Evolutionary conservation across 2,329 filamentous ascomycete genomes (phyloP).

Genomic region (Colletotrichum eleusines): DNA sequence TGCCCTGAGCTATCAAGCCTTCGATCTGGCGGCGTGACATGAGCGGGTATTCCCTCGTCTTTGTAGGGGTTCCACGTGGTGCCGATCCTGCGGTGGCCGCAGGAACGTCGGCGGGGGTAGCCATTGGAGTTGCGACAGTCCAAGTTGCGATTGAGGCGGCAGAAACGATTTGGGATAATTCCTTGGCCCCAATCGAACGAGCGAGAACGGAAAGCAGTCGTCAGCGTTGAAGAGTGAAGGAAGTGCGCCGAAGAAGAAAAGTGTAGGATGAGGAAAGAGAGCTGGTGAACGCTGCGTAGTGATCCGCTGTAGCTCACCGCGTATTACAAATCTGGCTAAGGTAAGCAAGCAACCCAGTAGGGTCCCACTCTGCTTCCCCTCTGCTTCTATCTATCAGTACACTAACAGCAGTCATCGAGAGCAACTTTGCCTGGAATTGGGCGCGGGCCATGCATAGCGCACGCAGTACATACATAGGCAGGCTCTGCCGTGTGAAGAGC

Average conservation of each 20-base stretch:
- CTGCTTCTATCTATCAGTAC: neutral
- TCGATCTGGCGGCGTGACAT: slow-evolving; percentile 70
- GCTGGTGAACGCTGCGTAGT: neutral
- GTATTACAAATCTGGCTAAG: slow-evolving; percentile 15
- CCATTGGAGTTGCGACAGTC: slow-evolving; percentile 12
- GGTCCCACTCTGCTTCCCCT: neutral
- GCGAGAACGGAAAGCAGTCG: neutral
- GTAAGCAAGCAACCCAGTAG: slow-evolving; percentile 4
- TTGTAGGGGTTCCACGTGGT: slow-evolving; percentile 1
- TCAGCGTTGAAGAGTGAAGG: neutral
- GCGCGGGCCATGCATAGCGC: neutral
- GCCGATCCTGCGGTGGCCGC: slow-evolving; percentile 7
- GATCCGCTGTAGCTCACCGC: slow-evolving; percentile 27
- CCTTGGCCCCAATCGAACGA: neutral
- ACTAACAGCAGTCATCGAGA: neutral
- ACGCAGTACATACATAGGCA: neutral
- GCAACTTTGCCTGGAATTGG: neutral
- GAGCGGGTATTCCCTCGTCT: slow-evolving; percentile 25
- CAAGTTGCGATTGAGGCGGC: neutral
- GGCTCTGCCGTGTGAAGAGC: neutral
- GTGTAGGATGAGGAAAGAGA: neutral
- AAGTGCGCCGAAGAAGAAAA: neutral
- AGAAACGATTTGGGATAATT: neutral
- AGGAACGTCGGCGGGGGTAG: neutral
- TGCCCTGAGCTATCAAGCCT: slow-evolving; percentile 84